A percentile compares a stretch with the other conserved stretches of the same genome.
Conservation (phyloP, 2,329 filamentous ascomycete genomes). For the Pestalotiopsis sp. region DNA sequence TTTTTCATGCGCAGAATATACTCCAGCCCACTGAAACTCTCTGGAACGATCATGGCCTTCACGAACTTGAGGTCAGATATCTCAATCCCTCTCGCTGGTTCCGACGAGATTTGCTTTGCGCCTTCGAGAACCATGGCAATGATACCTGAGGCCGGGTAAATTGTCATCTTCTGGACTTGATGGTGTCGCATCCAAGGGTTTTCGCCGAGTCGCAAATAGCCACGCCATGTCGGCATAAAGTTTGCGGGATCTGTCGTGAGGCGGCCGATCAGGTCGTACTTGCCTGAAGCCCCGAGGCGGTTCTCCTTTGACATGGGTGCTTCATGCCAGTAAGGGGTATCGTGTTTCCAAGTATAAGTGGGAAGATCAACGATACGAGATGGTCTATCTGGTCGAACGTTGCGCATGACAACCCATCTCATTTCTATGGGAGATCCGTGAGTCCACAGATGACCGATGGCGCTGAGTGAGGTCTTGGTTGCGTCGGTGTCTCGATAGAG, state of each 20-base stretch:
- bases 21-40: conserved; percentile 50
- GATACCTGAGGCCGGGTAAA: conserved; percentile 56
- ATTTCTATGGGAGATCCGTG: conserved; percentile 21
- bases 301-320: conserved; percentile 46
- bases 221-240: conserved; percentile 51
- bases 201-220: conserved; percentile 50
- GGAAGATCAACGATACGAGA: conserved; percentile 47
- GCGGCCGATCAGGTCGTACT: conserved; percentile 55
- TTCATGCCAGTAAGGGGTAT: conserved; percentile 56
- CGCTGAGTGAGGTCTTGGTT: conserved; percentile 19
- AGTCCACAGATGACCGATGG: conserved; percentile 23
- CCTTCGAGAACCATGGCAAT: conserved; percentile 52
- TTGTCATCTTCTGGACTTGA: conserved; percentile 49
- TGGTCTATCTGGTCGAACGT: conserved; percentile 15
- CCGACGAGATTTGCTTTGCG: conserved; percentile 39
- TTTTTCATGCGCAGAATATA: conserved; percentile 47
- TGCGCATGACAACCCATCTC: conserved; percentile 23
- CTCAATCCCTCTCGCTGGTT: conserved; percentile 39
- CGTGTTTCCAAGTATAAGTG: conserved; percentile 58
- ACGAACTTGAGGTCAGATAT: conserved; percentile 48
- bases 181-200: conserved; percentile 57
- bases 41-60: conserved; percentile 54
- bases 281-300: conserved; percentile 45
- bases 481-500: conserved; percentile 14
- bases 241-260: conserved; percentile 45